phyloP scores from a whole-genome alignment of 352 stramenopile species.

The Phytophthora fragariae region DNA sequence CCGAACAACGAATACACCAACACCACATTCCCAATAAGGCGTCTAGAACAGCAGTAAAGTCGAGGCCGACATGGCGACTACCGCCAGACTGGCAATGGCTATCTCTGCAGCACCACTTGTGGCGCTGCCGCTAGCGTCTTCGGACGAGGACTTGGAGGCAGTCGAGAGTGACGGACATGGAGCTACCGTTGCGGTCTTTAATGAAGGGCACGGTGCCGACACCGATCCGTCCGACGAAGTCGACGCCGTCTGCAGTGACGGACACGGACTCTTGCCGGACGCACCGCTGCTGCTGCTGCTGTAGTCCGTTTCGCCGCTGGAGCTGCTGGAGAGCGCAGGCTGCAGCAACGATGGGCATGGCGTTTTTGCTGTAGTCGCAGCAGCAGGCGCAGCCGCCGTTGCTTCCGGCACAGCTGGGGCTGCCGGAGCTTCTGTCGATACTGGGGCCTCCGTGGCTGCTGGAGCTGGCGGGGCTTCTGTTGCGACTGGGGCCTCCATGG shows the following conservation, averaged over 20 bases:
- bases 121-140: slow-evolving; percentile 30
- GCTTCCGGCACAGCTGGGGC: slow-evolving; percentile 9
- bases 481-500: slow-evolving; percentile 5
- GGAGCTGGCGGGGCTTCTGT: slow-evolving; percentile 4
- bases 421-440: slow-evolving; percentile 11
- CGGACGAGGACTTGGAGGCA: slow-evolving; percentile 32
- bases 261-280: slow-evolving; percentile 37
- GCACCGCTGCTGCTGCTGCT: slow-evolving; percentile 10
- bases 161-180: slow-evolving; percentile 34
- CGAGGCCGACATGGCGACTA: slow-evolving; percentile 21
- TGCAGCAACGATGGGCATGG: slow-evolving; percentile 44
- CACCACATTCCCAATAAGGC: slow-evolving; percentile 16
- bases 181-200: slow-evolving; percentile 24
- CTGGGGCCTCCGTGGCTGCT: not conserved
- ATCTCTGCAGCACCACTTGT: slow-evolving; percentile 11
- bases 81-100: slow-evolving; percentile 15
- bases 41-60: slow-evolving; percentile 38
- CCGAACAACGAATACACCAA: slow-evolving; percentile 15
- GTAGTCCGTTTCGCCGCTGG: slow-evolving; percentile 23
- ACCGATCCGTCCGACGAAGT: slow-evolving; percentile 40
- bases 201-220: slow-evolving; percentile 22
- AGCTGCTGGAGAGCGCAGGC: slow-evolving; percentile 29
- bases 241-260: slow-evolving; percentile 38
- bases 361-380: slow-evolving; percentile 22
- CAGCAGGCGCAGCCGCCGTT: not conserved